Evolutionary conservation across 2,329 filamentous ascomycete genomes (phyloP), one percentile per base, ranked within the genome.

Genomic region (Zymoseptoria passerinii): DNA sequence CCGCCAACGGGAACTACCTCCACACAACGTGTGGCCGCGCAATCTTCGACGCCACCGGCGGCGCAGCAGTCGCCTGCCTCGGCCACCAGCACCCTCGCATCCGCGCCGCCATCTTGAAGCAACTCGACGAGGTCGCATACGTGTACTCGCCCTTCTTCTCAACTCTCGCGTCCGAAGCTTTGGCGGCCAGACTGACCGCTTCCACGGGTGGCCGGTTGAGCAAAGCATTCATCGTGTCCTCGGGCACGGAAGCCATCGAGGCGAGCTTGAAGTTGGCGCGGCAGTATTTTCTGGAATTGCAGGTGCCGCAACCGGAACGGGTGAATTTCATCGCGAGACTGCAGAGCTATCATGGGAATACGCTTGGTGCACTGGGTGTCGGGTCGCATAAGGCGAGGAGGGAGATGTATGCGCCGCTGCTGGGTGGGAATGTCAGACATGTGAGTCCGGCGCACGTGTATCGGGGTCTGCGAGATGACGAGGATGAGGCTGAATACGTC

Each of bases 1-100:
- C 73, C 0, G 81, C 76, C 5, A 69, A 75, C 53, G 80, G 79
- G 6, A 76, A 77, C 63, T 80, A 79, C 61, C 69, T 83, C 28
- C 72, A 74, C 44, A 74, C 82, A 0, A 71, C 75, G 58, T 74
- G 76, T 65, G 84, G 84, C 1, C 76, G 78, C 6, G 75, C 74
- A 29, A 80, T 92, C 53, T 79, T 90, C 8, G 88, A 92, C 69
- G 85, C 83, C 1, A 87, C 85, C 13, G 81, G 85, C 40, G 89
- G 89, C 20, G 86, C 88, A 4, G 87, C 85, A 23, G 87, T 90
- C 2, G 79, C 83, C 4, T 86, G 84, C 66, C 74, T 92, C 7
- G 89, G 88, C 8, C 84, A 89, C 65, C 55, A 54, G 48, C 60
- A 66, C 50, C 52, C 59, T 5, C 57, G 60, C 50, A 81, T 91